phyloP scores from a whole-genome alignment of 371 early-diverging fungal species.

The Batkoa obscura region DNA sequence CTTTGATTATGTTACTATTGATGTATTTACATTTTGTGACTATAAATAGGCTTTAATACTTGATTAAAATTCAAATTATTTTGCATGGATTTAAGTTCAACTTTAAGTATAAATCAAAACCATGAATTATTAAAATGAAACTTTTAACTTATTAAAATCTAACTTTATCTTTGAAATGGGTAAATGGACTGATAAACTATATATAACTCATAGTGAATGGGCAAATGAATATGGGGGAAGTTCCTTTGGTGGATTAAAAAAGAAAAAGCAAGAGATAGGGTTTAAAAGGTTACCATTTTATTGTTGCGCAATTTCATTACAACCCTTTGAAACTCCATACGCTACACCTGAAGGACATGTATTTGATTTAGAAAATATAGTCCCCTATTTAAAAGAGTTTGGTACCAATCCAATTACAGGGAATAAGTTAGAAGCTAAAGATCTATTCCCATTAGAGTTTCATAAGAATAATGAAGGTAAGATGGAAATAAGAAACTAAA shows the following conservation, averaged over 20 bases:
- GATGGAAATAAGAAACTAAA: background rate
- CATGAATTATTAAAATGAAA: too few species aligned
- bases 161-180: too few species aligned
- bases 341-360: conserved; percentile 73
- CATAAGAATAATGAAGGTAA: conserved; percentile 55
- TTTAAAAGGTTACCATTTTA: conserved; percentile 63
- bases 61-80: too few species aligned
- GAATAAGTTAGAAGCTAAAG: conserved; percentile 44
- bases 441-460: conserved; percentile 58
- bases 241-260: conserved; percentile 32
- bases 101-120: too few species aligned
- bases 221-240: conserved; percentile 56
- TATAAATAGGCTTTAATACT: too few species aligned
- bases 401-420: conserved; percentile 78
- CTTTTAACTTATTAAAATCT: too few species aligned
- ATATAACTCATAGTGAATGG: conserved; percentile 84
- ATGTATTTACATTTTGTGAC: too few species aligned
- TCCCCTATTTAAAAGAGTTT: conserved; percentile 68
- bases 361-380: conserved; percentile 74
- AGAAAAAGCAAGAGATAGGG: conserved; percentile 18
- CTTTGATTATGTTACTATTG: too few species aligned
- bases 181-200: conserved; percentile 15
- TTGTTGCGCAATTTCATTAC: conserved; percentile 69
- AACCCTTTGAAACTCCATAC: conserved; percentile 71
- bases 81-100: too few species aligned